phyloP scores from a whole-genome alignment of 768 basidiomycete genomes.

The Panaeolus cyanescens region DNA sequence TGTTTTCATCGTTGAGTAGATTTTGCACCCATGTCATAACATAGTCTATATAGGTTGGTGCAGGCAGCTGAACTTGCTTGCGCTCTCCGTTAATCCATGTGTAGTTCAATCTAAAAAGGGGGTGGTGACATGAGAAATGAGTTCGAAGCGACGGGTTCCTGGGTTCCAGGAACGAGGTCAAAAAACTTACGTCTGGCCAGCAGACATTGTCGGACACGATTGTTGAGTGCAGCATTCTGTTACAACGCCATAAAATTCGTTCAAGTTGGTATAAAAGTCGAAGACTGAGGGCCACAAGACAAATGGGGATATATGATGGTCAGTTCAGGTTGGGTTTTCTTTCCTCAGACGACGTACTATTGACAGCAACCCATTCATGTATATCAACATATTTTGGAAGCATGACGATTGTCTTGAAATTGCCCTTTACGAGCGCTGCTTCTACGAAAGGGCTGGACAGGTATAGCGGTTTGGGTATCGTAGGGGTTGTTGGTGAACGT shows the following conservation, averaged over 20 bases:
- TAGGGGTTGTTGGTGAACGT: constrained; percentile 34
- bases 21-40: constrained; percentile 99
- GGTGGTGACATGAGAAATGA: constrained; percentile 4
- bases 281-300: constrained; percentile 63
- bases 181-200: constrained; percentile 76
- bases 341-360: constrained; percentile 52
- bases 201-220: constrained; percentile 91
- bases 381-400: constrained; percentile 98
- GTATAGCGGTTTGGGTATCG: constrained; percentile 69
- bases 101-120: constrained; percentile 78
- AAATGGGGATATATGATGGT: not conserved
- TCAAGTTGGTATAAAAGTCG: constrained; percentile 96
- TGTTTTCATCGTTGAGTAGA: constrained; percentile 87
- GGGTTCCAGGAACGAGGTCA: not conserved
- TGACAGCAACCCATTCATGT: constrained; percentile 91
- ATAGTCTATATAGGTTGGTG: constrained; percentile 97
- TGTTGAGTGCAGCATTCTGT: constrained; percentile 93
- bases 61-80: constrained; percentile 88
- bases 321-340: not conserved
- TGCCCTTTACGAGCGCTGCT: constrained; percentile 93
- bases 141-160: not conserved
- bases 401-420: constrained; percentile 96
- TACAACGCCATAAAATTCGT: constrained; percentile 95
- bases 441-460: constrained; percentile 96
- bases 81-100: constrained; percentile 98